Percentiles rank a stretch among this genome's conserved stretches.
Evolutionary conservation across 495 filamentous ascomycete genomes (phyloP).

Genomic region (Parachaetomium inaequale): DNA sequence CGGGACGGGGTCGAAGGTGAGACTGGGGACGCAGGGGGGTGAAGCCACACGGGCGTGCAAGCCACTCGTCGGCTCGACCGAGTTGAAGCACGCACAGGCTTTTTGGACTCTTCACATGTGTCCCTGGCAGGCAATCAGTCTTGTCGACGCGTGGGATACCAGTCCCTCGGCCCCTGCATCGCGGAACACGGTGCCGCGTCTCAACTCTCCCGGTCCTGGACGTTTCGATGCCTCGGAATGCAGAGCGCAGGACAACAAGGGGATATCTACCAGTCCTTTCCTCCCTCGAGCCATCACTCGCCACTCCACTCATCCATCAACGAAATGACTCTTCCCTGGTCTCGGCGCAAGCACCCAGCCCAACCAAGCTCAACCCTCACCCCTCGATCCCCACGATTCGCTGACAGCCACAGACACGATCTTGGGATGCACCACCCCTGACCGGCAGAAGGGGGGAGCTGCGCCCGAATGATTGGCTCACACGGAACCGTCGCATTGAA

Average conservation of each 20-base stretch:
- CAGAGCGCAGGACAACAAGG: background rate
- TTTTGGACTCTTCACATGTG: background rate
- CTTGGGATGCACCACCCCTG: background rate
- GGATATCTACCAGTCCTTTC: background rate
- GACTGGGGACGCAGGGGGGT: slow-evolving; percentile 6
- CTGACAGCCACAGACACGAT: background rate
- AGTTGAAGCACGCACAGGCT: background rate
- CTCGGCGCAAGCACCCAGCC: no score
- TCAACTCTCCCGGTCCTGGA: background rate
- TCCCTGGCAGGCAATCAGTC: background rate
- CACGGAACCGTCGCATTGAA: background rate
- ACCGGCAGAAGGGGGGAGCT: background rate
- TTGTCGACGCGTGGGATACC: background rate
- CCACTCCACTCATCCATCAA: background rate
- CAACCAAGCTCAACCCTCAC: background rate
- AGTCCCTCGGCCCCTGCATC: background rate
- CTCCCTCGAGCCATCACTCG: no score
- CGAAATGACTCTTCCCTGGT: background rate
- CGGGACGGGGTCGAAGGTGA: background rate
- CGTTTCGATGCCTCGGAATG: background rate
- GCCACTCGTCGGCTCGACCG: background rate
- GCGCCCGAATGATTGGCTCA: slow-evolving; percentile 10
- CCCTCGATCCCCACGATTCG: slow-evolving; percentile 9
- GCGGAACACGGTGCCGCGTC: background rate
- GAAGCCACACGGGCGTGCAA: background rate